Percentiles rank a stretch among this genome's conserved stretches.
These are phyloP conservation scores for Novymonas esmeraldas DNA, from an alignment of 208 protist genomes.

Conservation along the genomic window DNA sequence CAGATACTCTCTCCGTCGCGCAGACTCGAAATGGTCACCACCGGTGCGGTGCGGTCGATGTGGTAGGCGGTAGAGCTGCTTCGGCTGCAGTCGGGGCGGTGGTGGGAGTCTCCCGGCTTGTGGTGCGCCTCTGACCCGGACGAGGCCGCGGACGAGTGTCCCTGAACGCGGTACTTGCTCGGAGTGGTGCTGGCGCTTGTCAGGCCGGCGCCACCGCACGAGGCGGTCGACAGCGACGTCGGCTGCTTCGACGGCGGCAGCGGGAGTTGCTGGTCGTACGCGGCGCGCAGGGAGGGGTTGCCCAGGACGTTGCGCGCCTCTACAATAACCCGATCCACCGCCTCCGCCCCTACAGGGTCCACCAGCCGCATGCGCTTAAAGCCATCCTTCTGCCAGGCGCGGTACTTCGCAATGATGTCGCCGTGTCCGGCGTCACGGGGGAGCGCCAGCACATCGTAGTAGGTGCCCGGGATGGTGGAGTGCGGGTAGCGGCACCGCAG, in stretches of 20 bases:
- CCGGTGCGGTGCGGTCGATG: conserved; percentile 12
- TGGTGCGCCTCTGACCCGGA: conserved; percentile 22
- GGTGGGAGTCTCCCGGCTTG: conserved; percentile 1
- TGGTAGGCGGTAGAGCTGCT: conserved; percentile 30
- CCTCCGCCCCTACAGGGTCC: conserved; percentile 62
- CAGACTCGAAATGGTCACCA: conserved; percentile 28
- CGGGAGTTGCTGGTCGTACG: conserved; percentile 69
- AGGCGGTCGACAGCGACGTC: conserved; percentile 21
- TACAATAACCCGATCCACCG: conserved; percentile 68
- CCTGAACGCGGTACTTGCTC: conserved; percentile 41
- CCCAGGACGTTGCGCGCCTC: conserved; percentile 87
- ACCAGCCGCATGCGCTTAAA: conserved; percentile 58
- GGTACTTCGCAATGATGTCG: conserved; percentile 65
- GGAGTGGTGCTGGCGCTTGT: conserved; percentile 29
- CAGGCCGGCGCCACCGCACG: not conserved
- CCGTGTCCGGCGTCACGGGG: conserved; percentile 36
- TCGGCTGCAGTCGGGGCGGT: conserved; percentile 13
- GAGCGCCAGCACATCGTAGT: conserved; percentile 83
- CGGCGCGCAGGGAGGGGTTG: conserved; percentile 49
- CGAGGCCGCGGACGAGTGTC: conserved; percentile 35
- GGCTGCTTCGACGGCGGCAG: conserved; percentile 25
- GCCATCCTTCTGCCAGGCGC: conserved; percentile 64
- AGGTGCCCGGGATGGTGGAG: conserved; percentile 63
- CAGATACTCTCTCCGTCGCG: conserved; percentile 25
- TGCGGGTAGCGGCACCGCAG: conserved; percentile 85